These are phyloP conservation scores for Amauroascus niger DNA, from an alignment of 2,329 filamentous ascomycete species.

Conservation along the genomic window DNA sequence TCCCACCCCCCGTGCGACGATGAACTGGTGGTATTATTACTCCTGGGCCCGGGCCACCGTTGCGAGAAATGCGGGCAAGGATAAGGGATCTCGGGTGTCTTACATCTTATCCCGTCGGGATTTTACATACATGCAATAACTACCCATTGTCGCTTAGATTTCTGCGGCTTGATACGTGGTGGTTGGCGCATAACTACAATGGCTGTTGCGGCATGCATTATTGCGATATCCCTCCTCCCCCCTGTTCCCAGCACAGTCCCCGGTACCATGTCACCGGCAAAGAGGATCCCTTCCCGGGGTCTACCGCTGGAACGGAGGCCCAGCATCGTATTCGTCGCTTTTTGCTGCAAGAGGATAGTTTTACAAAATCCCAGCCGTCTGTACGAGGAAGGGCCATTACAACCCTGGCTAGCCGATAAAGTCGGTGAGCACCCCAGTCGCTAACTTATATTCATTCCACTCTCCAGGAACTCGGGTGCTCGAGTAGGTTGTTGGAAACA, in stretches of 20 bases:
- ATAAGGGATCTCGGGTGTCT: constrained; percentile 10
- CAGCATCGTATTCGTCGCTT: constrained; percentile 8
- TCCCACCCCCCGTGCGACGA: not conserved
- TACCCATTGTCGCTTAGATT: not conserved
- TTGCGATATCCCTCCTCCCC: not conserved
- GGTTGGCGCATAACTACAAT: too few relatives aligned
- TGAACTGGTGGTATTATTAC: not conserved
- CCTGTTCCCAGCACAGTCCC: not conserved
- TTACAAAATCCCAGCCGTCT: not conserved
- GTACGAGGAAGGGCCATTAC: not conserved
- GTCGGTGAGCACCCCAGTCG: not conserved
- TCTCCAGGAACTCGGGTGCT: not conserved
- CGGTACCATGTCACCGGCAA: constrained; percentile 5
- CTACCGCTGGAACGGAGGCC: constrained; percentile 6
- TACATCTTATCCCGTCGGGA: constrained; percentile 8
- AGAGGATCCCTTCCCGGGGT: constrained; percentile 8
- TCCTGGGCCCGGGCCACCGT: not conserved
- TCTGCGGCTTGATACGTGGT: not conserved
- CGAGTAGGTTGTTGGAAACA: not conserved
- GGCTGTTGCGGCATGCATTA: not conserved
- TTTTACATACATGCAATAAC: not conserved
- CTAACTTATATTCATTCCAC: not conserved
- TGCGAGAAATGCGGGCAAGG: constrained; percentile 7
- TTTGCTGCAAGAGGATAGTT: constrained; percentile 1
- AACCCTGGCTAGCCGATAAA: not conserved